Conservation (phyloP, 2,329 filamentous ascomycete genomes). For the Colletotrichum sojae region DNA sequence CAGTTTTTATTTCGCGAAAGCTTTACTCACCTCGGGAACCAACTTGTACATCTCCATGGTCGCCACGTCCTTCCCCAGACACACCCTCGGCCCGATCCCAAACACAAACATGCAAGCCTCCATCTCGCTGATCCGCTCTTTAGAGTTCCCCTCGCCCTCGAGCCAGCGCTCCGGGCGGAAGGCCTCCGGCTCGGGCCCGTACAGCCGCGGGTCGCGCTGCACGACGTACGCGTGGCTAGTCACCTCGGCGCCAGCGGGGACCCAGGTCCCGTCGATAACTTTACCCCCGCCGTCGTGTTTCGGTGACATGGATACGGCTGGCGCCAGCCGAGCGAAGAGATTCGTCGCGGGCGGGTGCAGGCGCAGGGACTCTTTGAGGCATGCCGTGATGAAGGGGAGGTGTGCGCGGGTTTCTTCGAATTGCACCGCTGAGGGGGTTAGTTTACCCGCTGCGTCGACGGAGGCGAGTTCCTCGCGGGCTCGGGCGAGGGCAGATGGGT, state of each 20-base stretch:
- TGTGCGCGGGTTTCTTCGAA: conserved; percentile 26
- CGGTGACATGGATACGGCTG: background rate
- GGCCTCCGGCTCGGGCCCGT: conserved; percentile 49
- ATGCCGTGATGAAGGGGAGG: conserved; percentile 25
- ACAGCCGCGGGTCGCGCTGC: conserved; percentile 51
- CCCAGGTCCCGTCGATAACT: conserved; percentile 23
- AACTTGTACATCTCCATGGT: conserved; percentile 10
- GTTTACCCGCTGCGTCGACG: background rate
- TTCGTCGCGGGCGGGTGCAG: conserved; percentile 24
- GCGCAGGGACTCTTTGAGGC: conserved; percentile 28
- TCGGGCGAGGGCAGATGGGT: background rate
- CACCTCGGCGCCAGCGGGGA: conserved; percentile 23
- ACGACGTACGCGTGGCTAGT: conserved; percentile 51
- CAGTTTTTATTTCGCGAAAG: no score
- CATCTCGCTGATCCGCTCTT: conserved; percentile 14
- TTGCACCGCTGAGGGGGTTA: conserved; percentile 11
- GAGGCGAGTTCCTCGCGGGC: conserved; percentile 7
- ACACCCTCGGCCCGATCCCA: conserved; percentile 16
- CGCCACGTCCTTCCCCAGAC: conserved; percentile 10
- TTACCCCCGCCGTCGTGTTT: conserved; percentile 1
- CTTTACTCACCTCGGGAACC: conserved; percentile 12
- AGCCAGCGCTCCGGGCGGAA: conserved; percentile 61
- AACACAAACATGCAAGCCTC: conserved; percentile 8
- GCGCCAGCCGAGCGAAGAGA: conserved; percentile 14
- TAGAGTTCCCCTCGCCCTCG: conserved; percentile 37